Conservation (phyloP, 2,329 filamentous ascomycete genomes). For the Aspergillus terreus region DNA sequence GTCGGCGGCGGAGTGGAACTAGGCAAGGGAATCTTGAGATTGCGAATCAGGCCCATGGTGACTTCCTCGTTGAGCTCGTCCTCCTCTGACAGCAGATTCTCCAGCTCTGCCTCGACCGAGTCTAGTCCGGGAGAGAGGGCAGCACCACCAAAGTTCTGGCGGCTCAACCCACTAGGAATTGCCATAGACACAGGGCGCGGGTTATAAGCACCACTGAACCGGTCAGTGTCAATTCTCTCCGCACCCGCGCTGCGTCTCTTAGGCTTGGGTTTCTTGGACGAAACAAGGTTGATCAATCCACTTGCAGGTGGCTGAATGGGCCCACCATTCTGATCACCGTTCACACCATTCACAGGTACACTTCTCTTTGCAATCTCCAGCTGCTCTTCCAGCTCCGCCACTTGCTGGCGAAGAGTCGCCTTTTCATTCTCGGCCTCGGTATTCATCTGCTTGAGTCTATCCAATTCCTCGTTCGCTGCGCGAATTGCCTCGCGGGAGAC, state of each 20-base stretch:
- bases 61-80: conserved; percentile 96
- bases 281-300: conserved; percentile 93
- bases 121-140: conserved; percentile 79
- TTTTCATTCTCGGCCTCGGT: conserved; percentile 81
- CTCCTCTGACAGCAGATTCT: conserved; percentile 89
- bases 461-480: conserved; percentile 74
- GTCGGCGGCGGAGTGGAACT: conserved; percentile 83
- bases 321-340: conserved; percentile 64
- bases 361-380: conserved; percentile 80
- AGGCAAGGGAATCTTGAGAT: conserved; percentile 91
- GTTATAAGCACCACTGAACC: conserved; percentile 89
- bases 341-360: conserved; percentile 63
- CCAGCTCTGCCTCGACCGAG: conserved; percentile 91
- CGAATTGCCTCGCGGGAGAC: conserved; percentile 78
- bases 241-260: conserved; percentile 78
- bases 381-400: conserved; percentile 86
- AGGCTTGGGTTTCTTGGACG: conserved; percentile 91
- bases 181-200: conserved; percentile 96
- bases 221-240: conserved; percentile 78
- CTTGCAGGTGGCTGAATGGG: conserved; percentile 55
- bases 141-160: conserved; percentile 69
- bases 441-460: conserved; percentile 70
- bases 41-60: conserved; percentile 90
- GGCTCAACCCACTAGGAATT: conserved; percentile 56
- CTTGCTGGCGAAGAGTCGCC: conserved; percentile 76